Conservation (phyloP, 371 early-diverging fungal genomes). For the Haplosporangium sp. region DNA sequence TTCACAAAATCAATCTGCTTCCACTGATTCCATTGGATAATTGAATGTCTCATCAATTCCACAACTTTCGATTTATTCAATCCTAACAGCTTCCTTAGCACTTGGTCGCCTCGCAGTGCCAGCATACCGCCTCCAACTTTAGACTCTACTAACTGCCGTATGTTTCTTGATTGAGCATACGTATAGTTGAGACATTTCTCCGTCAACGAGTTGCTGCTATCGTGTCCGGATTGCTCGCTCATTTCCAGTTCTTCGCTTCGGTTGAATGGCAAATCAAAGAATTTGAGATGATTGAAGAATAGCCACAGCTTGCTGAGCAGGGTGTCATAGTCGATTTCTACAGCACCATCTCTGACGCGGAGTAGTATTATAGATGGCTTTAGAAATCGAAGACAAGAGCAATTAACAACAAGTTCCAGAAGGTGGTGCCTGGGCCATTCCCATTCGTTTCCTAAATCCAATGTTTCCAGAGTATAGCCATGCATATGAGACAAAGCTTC, state of each 20-base stretch:
- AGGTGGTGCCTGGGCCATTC: constrained; percentile 13
- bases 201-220: not conserved
- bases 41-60: constrained; percentile 20
- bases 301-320: constrained; percentile 6
- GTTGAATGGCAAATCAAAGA: constrained; percentile 7
- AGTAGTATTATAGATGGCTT: not conserved
- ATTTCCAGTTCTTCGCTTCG: constrained; percentile 7
- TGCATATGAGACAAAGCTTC: not conserved
- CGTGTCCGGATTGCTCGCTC: constrained; percentile 5
- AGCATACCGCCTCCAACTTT: constrained; percentile 19
- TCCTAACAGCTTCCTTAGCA: not conserved
- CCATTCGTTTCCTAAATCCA: not conserved
- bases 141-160: constrained; percentile 3
- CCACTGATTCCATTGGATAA: constrained; percentile 4
- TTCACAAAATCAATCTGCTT: constrained; percentile 10
- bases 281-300: not conserved
- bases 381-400: constrained; percentile 1
- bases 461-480: constrained; percentile 4
- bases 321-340: constrained; percentile 2
- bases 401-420: constrained; percentile 6
- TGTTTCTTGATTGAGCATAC: constrained; percentile 7
- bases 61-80: constrained; percentile 6
- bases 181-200: constrained; percentile 10
- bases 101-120: not conserved
- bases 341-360: not conserved